phyloP scores from a whole-genome alignment of 331 rosid genomes.

The Arachis monticola region DNA sequence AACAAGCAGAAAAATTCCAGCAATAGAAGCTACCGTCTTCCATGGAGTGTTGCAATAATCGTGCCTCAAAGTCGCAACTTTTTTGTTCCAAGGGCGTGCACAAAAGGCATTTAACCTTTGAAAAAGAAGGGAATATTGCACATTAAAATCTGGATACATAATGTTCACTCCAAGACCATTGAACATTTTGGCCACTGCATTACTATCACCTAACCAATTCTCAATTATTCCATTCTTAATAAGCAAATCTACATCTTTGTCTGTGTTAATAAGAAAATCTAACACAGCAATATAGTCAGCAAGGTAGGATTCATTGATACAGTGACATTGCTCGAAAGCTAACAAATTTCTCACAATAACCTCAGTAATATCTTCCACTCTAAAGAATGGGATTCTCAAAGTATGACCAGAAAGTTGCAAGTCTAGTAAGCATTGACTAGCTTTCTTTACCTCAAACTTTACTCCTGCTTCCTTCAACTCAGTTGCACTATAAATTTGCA shows the following conservation, averaged over 20 bases:
- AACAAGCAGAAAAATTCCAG: not conserved
- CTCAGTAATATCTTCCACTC: slow-evolving; percentile 13
- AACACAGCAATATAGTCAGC: slow-evolving; percentile 24
- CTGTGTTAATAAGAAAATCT: slow-evolving; percentile 28
- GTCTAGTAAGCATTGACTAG: too few relatives aligned
- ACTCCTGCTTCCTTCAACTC: too few relatives aligned
- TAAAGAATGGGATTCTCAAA: slow-evolving; percentile 29
- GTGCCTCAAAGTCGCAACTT: not conserved
- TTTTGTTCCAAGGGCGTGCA: not conserved
- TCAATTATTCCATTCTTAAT: not conserved
- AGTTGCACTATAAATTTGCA: too few relatives aligned
- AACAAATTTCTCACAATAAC: slow-evolving; percentile 28
- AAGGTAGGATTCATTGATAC: not conserved
- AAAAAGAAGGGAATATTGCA: not conserved
- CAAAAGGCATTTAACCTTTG: not conserved
- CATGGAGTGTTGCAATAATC: slow-evolving; percentile 12
- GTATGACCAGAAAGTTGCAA: too few relatives aligned
- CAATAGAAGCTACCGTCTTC: slow-evolving; percentile 5
- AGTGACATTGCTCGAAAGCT: slow-evolving; percentile 30
- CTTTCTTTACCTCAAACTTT: too few relatives aligned
- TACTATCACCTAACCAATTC: not conserved
- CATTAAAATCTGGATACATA: not conserved
- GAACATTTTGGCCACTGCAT: not conserved
- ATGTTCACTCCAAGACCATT: too few relatives aligned
- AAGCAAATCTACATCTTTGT: not conserved